Percentiles rank a stretch among this genome's conserved stretches.
Evolutionary conservation across 306 rosid genomes (phyloP).

Genomic region (Quercus parvula): DNA sequence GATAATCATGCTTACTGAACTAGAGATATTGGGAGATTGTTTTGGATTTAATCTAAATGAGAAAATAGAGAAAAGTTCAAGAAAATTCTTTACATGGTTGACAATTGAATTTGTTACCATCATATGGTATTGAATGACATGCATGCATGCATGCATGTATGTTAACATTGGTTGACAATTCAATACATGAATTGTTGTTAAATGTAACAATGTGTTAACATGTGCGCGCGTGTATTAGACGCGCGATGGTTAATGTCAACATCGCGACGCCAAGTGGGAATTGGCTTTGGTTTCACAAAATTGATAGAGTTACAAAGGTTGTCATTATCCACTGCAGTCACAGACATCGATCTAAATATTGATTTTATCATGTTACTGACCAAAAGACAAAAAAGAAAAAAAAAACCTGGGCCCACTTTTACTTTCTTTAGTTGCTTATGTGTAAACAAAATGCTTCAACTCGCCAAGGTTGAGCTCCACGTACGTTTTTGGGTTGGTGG

Average conservation of each 20-base stretch:
- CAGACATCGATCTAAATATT: slow-evolving; percentile 11
- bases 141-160: not conserved
- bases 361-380: not conserved
- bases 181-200: no score
- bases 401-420: not conserved
- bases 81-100: not conserved
- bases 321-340: slow-evolving; percentile 20
- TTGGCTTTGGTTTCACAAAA: not conserved
- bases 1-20: no score
- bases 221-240: not conserved
- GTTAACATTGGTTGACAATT: no score
- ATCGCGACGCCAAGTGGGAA: not conserved
- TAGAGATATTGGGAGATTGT: no score
- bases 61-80: not conserved
- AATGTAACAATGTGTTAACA: no score
- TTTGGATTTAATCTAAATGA: no score
- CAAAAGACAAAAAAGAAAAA: not conserved
- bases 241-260: not conserved
- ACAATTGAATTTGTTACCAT: not conserved
- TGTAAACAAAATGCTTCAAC: not conserved
- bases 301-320: slow-evolving; percentile 9
- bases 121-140: not conserved
- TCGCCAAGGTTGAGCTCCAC: slow-evolving; percentile 4
- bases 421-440: not conserved
- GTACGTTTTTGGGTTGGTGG: not conserved